Base-by-base conservation (phyloP, 1,284 basidiomycete genomes). In the Microbotryum scabiosae region DNA sequence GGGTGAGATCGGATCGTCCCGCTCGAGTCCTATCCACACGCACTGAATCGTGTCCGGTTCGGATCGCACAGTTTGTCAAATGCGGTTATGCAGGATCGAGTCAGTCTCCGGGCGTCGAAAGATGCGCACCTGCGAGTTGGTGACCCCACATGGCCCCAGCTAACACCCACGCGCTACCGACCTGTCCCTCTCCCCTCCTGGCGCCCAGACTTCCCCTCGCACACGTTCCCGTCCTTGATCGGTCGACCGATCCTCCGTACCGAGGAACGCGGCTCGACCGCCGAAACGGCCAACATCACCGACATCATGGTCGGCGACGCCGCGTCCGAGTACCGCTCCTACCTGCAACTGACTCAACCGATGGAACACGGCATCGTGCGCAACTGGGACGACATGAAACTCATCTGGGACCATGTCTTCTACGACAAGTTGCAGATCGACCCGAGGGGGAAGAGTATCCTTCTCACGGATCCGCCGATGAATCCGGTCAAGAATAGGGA, bases 381-480 rank as follows among this genome's bases (percentile, higher is more conserved):
- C 73, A 96, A 98, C 78, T 99, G 94, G 92, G 90, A 91, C 72
- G 96, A 99, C 77, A 98, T 98, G 96, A 86, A 87, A 73, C 84
- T 92, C 72, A 81, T 98, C 16, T 99, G 94, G 96, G 86, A 98
- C 78, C 97, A 98, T 76, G 98, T 94, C 2, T 98, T 99, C 75
- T 81, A 90, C 73, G 89, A 97, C 78, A 98, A 98, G 78, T 83
- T 99, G 62, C 82, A 84, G 70, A 82, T 97, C 69, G 87, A 97
- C 73, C 86, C 93, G 26, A 80, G 80, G 51, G 96, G 91, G 1
- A 82, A 84, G 69, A 98, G 97, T 78, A 83, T 99, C 51, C 78
- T 99, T 61, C 81, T 99, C 70, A 98, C 96, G 1, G 96, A 99
- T 76, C 96, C 96, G n/a, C 96, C 94, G 48, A 97, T 98, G 94